Evolutionary conservation across 75 land plant species (phyloP).

Genomic region (Cryptomeria japonica): DNA sequence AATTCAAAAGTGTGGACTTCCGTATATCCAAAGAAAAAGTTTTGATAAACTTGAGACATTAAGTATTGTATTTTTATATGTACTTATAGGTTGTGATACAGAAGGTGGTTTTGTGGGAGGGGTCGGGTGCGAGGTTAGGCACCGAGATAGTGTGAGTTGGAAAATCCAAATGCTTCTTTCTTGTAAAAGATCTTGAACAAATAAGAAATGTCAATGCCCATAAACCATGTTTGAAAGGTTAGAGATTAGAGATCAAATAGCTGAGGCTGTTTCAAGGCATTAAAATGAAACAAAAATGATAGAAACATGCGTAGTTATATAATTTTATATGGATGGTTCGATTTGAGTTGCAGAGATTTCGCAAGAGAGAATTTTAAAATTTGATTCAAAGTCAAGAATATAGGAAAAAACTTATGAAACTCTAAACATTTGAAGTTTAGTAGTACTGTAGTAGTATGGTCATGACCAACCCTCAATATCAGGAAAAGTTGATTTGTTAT

Average conservation of each 20-base stretch:
- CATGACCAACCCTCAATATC: background rate
- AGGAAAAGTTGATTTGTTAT: background rate
- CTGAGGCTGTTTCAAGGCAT: background rate
- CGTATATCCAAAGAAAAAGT: no score
- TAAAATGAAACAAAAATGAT: background rate
- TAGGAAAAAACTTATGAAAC: background rate
- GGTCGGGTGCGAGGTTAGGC: no score
- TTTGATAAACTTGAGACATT: background rate
- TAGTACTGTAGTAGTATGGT: background rate
- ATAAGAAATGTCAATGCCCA: background rate
- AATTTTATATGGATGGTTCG: background rate
- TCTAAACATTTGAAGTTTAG: background rate
- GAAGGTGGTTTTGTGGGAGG: no score
- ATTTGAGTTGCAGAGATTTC: background rate
- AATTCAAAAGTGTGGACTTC: no score
- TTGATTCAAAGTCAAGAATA: background rate
- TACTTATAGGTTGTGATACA: no score
- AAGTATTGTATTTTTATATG: no score
- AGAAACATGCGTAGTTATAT: background rate
- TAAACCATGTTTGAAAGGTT: background rate
- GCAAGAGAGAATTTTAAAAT: background rate
- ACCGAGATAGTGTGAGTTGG: no score
- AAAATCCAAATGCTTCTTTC: no score
- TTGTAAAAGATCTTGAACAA: no score
- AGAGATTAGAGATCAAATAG: background rate